These are phyloP conservation scores for Davidsoniella neocaledoniae DNA, from an alignment of 2,329 filamentous ascomycete genomes.

Conservation along the genomic window DNA sequence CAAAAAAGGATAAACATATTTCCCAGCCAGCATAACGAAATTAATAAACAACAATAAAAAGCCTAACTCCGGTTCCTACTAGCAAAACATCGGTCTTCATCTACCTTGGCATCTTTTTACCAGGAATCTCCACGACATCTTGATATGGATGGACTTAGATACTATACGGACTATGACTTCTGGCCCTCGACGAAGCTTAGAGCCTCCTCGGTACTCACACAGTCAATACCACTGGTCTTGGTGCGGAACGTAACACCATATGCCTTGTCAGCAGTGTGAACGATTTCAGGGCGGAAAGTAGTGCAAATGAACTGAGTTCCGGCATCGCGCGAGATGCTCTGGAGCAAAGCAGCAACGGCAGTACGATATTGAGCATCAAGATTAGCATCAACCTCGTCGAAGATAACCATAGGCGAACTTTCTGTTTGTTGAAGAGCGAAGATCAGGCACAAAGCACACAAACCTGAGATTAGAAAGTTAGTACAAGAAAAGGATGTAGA, in stretches of 20 bases:
- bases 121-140: no score
- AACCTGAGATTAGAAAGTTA: conserved; percentile 34
- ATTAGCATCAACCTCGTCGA: conserved; percentile 97
- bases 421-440: conserved; percentile 98
- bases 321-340: conserved; percentile 54
- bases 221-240: conserved; percentile 89
- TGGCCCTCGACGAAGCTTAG: conserved; percentile 90
- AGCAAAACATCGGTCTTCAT: not conserved
- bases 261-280: conserved; percentile 89
- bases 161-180: conserved; percentile 9
- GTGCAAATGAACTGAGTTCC: conserved; percentile 89
- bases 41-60: not conserved
- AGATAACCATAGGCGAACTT: conserved; percentile 95
- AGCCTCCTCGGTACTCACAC: conserved; percentile 72
- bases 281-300: conserved; percentile 92
- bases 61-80: not conserved
- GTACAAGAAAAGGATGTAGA: conserved; percentile 7
- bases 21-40: no score
- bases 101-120: not conserved
- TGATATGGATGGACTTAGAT: no score
- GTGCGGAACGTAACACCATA: conserved; percentile 90
- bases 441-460: conserved; percentile 92
- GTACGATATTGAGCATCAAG: conserved; percentile 95
- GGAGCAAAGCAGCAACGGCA: conserved; percentile 76
- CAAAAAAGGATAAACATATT: no score